Conservation (phyloP, 2,329 filamentous ascomycete species). For the Plectosphaerella sp. region DNA sequence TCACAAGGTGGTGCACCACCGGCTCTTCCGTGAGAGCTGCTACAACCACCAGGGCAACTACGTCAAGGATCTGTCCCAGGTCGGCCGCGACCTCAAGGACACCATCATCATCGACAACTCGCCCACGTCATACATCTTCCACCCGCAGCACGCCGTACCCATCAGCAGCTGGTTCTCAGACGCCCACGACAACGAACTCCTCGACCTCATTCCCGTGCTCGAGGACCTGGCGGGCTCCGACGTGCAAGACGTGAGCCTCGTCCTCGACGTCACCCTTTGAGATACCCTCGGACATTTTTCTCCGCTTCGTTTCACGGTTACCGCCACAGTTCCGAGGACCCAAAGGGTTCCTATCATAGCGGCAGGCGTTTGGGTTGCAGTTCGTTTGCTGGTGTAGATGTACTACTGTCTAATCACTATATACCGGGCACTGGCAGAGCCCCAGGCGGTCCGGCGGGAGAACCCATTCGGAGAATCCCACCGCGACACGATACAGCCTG, state of each 20-base stretch:
- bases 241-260: conserved; percentile 93
- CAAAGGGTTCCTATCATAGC: conserved; percentile 38
- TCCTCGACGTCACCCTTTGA: conserved; percentile 84
- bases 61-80: conserved; percentile 97
- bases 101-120: conserved; percentile 99
- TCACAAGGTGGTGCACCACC: conserved; percentile 92
- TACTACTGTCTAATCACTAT: conserved; percentile 48
- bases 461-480: conserved; percentile 5
- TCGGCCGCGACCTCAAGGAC: conserved; percentile 90
- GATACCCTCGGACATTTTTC: conserved; percentile 24
- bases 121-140: conserved; percentile 98
- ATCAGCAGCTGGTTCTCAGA: conserved; percentile 99
- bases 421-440: conserved; percentile 23
- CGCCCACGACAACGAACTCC: conserved; percentile 96
- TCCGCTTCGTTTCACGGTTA: conserved; percentile 21
- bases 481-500: too few species aligned
- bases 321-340: conserved; percentile 13
- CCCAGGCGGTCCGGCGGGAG: background rate
- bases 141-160: conserved; percentile 95
- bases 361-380: conserved; percentile 50
- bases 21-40: conserved; percentile 95
- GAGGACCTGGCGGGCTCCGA: conserved; percentile 88
- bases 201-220: conserved; percentile 95
- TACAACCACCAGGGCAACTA: conserved; percentile 99
- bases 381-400: conserved; percentile 41